Evolutionary conservation across 495 filamentous ascomycete species (phyloP), one percentile per base, ranked within the genome.

Genomic region (Penicillium waksmanii): DNA sequence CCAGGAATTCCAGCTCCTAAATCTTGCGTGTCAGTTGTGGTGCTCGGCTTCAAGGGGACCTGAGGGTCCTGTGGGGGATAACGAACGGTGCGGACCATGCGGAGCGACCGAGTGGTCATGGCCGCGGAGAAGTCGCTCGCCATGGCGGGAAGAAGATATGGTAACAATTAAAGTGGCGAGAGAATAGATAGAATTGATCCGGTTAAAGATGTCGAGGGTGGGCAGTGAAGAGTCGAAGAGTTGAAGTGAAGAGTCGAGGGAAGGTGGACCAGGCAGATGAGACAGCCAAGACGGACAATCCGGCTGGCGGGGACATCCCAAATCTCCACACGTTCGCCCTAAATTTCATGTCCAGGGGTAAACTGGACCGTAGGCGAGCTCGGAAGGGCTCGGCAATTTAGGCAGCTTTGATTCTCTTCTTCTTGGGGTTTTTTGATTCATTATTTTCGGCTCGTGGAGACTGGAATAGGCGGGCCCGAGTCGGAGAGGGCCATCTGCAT

Each of bases 1-100:
- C 82, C 55, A 98, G 89, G 61, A 87, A 89, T 68, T 97, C 93
- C 55, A 98, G 91, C 75, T 98, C 95, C 93, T 97, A 59, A 3
- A 33, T 15, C 12, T 55, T n/a, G 19, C 34, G 27, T 3, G 50
- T 68, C 43, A 64, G 63, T 57, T 19, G 36, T 38, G 40, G 34
- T 53, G 40, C 56, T 46, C 31, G 43, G 38, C 27, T 19, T 25
- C 12, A 38, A 38, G 36, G 36, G 15, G 2, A 18, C 42, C 42
- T 17, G 1, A 44, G 42, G n/a, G 42, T 17, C 43, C 33, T 50
- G 42, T 38, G n/a, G 49, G 56, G 46, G 57, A 43, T 46, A 47
- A 69, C 84, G 73, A 79, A 92, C 92, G 67, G 88, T 89, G 74
- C 91, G 92, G 80, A 97, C 91, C 49, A 82, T 87, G 53, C 92